Evolutionary conservation across 129 eudicot genomes (phyloP), one percentile per base, ranked within the genome.

Genomic region (Chrysanthemum makinoi): DNA sequence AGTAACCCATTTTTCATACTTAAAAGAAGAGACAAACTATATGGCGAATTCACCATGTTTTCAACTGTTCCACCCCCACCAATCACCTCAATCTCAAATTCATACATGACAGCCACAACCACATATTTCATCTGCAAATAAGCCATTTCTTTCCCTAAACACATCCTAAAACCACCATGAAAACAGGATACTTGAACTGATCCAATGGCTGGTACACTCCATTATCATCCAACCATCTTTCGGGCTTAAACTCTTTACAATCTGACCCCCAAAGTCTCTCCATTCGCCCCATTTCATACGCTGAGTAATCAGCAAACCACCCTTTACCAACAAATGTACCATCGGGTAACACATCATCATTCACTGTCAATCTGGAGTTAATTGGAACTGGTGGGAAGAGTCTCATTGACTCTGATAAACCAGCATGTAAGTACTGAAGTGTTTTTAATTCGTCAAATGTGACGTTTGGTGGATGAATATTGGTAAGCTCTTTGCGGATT

Each of bases 201-300:
- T 88, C 95, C 15, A 65, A 18, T 22, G 72, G 60, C 50, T 61
- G 76, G n/a, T 46, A 83, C 5, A 61, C 60, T 39, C 77, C 86
- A 22, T 82, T 60, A 30, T 2, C 65, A 64, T 85, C 87, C 55
- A 88, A 52, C 90, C 95, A 88, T 75, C 95, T 76, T 62, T 79
- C 84, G 0, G 95, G 89, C 33, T 77, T 79, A 60, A 77, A 88
- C 54, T 85, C 90, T 61, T 69, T 66, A 75, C 90, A 84, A 73
- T 82, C 90, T 0, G 72, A 48, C 5, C 95, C 95, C 95, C 95
- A 88, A 12, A 88, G 24, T 43, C 70, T 66, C 79, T 82, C 88
- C 76, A 85, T 84, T 79, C 95, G 72, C 72, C 95, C 95, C 95
- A 88, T 88, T 8, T 86, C 95, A 12, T 88, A 85, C 15, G 95